phyloP scores from a whole-genome alignment of 148 eudicot species.

The Camellia japonica region DNA sequence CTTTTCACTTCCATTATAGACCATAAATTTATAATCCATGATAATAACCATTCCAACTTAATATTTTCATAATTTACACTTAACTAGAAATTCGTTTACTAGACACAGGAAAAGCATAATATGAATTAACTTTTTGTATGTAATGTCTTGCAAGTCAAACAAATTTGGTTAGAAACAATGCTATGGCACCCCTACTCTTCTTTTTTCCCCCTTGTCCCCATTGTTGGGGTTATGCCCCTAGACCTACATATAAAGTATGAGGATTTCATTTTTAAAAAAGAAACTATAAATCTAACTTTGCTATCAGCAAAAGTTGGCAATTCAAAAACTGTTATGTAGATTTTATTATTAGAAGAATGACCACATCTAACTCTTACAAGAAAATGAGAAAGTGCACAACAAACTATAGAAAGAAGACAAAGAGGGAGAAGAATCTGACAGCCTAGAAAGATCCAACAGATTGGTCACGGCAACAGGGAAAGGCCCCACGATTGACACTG shows the following conservation, averaged over 20 bases:
- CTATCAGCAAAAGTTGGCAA: not conserved
- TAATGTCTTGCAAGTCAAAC: not conserved
- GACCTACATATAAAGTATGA: not conserved
- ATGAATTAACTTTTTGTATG: not conserved
- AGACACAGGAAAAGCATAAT: not conserved
- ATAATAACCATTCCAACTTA: not conserved
- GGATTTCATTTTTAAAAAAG: not conserved
- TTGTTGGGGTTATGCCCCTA: not conserved
- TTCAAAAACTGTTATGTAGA: not conserved
- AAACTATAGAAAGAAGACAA: not conserved
- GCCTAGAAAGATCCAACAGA: conserved; percentile 90
- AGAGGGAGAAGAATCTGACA: conserved; percentile 46
- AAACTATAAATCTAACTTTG: not conserved
- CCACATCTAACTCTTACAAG: not conserved
- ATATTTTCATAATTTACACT: too few relatives aligned
- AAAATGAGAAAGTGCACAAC: not conserved
- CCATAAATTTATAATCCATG: not conserved
- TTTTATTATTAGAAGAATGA: not conserved
- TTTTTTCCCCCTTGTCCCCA: not conserved
- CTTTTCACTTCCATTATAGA: not conserved
- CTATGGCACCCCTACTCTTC: not conserved
- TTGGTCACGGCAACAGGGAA: conserved; percentile 96
- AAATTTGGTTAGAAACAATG: not conserved
- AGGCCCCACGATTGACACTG: conserved; percentile 96
- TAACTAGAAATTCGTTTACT: not conserved